A percentile compares a stretch with the other conserved stretches of the same genome.
These are phyloP conservation scores for Aphanomyces cochlioides DNA, from an alignment of 352 stramenopile genomes.

Conservation along the genomic window DNA sequence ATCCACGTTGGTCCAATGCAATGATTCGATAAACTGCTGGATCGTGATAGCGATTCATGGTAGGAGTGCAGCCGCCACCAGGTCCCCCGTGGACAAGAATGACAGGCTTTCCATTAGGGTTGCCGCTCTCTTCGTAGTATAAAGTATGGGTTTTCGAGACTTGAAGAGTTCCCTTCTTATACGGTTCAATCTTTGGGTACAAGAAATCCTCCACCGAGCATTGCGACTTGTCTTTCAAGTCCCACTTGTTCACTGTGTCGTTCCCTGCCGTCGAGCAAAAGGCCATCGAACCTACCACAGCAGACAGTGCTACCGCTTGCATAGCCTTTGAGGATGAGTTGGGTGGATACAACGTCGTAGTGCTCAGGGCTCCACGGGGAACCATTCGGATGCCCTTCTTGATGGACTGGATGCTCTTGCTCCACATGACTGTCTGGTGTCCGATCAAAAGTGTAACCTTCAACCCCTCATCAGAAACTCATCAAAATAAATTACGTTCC, in stretches of 20 bases:
- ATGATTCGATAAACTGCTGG: slow-evolving; percentile 89
- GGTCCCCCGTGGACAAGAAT: slow-evolving; percentile 94
- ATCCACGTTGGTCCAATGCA: slow-evolving; percentile 91
- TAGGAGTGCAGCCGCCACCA: slow-evolving; percentile 81
- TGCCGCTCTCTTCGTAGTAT: slow-evolving; percentile 90
- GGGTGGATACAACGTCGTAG: too few species aligned
- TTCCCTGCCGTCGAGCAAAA: slow-evolving; percentile 1
- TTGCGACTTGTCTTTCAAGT: slow-evolving; percentile 21
- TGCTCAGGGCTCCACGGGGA: too few species aligned
- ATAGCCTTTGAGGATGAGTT: not conserved
- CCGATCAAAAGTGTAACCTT: too few species aligned
- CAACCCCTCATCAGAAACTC: too few species aligned
- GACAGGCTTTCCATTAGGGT: slow-evolving; percentile 82
- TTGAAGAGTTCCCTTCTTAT: slow-evolving; percentile 70
- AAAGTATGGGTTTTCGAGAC: slow-evolving; percentile 83
- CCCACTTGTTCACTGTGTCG: slow-evolving; percentile 22
- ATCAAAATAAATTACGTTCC: too few species aligned
- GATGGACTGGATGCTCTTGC: too few species aligned
- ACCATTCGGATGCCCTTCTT: too few species aligned
- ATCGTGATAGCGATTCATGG: slow-evolving; percentile 91
- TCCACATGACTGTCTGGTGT: too few species aligned
- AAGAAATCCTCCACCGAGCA: slow-evolving; percentile 56
- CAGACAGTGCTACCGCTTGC: not conserved
- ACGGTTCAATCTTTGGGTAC: slow-evolving; percentile 80
- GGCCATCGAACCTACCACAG: not conserved